Evolutionary conservation across 768 basidiomycete genomes (phyloP).

Genomic region (Rhizopogon vinicolor): DNA sequence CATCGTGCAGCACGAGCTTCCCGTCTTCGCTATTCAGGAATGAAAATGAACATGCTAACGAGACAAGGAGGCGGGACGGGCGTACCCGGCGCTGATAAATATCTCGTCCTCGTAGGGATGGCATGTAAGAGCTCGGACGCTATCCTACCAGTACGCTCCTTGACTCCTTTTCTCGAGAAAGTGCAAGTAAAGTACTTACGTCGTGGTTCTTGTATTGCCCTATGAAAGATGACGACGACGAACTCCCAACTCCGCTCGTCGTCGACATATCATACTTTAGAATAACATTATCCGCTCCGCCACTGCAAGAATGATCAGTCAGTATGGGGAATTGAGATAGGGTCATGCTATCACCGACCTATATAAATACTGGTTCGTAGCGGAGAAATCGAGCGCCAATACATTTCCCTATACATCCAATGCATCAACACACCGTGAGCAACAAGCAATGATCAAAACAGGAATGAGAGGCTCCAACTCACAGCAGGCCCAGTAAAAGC

Average conservation of each 20-base stretch:
- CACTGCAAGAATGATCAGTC: slow-evolving; percentile 31
- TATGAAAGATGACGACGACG: slow-evolving; percentile 12
- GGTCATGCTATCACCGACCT: slow-evolving; percentile 42
- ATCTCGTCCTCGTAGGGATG: slow-evolving; percentile 64
- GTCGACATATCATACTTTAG: slow-evolving; percentile 50
- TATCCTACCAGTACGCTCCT: slow-evolving; percentile 42
- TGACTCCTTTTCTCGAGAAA: not conserved
- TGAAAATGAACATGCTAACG: not conserved
- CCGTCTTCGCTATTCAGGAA: slow-evolving; percentile 59
- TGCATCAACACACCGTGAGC: too few species aligned
- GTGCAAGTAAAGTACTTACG: slow-evolving; percentile 9
- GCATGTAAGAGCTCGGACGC: slow-evolving; percentile 58
- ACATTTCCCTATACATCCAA: slow-evolving; percentile 52
- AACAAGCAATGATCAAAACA: too few species aligned
- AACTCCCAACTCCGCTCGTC: slow-evolving; percentile 16
- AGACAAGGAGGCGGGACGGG: not conserved
- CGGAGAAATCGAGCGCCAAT: slow-evolving; percentile 67
- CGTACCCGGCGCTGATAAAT: slow-evolving; percentile 37
- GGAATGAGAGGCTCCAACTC: not conserved
- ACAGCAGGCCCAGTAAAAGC: slow-evolving; percentile 43
- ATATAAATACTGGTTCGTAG: slow-evolving; percentile 56
- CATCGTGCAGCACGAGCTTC: slow-evolving; percentile 57
- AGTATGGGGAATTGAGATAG: slow-evolving; percentile 2
- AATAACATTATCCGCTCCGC: slow-evolving; percentile 48
- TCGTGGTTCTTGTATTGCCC: slow-evolving; percentile 28